These are phyloP conservation scores for Desmodesmus armatus DNA, from an alignment of 139 green algal genomes.

Conservation along the genomic window DNA sequence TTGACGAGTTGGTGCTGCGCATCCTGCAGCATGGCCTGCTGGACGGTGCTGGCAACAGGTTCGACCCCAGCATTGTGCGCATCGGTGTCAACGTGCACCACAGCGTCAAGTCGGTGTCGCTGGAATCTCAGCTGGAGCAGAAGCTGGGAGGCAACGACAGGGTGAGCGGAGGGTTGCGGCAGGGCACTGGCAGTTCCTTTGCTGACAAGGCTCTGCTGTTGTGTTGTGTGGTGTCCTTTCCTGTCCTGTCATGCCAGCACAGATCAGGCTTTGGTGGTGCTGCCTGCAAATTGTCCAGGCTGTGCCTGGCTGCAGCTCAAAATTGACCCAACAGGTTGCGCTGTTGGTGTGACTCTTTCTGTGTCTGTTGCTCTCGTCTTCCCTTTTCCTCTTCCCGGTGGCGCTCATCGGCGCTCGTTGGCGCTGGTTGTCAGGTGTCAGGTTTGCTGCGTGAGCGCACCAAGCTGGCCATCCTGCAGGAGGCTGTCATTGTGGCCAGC, in stretches of 20 bases:
- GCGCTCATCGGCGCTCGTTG: too few relatives aligned
- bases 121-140: conserved; percentile 75
- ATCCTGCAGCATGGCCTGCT: conserved; percentile 60
- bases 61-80: conserved; percentile 77
- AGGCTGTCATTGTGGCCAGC: conserved; percentile 85
- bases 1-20: conserved; percentile 91
- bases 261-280: neutral
- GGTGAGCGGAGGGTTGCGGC: neutral
- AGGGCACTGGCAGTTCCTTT: neutral
- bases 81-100: conserved; percentile 85
- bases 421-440: conserved; percentile 37
- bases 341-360: too few relatives aligned
- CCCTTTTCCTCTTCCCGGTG: neutral
- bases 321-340: too few relatives aligned
- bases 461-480: conserved; percentile 77
- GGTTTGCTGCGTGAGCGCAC: conserved; percentile 64
- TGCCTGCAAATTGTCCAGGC: neutral
- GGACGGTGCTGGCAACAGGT: conserved; percentile 66
- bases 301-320: neutral
- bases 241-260: too few relatives aligned
- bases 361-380: neutral
- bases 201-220: neutral
- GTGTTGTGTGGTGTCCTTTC: neutral
- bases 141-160: conserved; percentile 49
- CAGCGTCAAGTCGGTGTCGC: conserved; percentile 68